Base-by-base conservation (phyloP, 768 basidiomycete species). In the Panaeolus papilionaceus region DNA sequence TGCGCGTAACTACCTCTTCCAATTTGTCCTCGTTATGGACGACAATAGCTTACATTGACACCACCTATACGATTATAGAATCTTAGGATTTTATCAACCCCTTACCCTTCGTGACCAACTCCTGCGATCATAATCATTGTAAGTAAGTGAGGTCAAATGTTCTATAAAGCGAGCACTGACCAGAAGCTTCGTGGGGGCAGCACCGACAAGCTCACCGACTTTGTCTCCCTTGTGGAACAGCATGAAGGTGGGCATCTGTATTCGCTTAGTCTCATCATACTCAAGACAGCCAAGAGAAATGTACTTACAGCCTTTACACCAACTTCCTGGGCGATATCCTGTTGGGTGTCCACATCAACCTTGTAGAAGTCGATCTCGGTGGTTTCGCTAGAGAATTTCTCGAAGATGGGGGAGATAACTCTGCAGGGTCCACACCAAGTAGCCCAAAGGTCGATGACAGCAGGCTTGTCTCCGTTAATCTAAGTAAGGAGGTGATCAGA, bases 361-460 rank as follows among this genome's bases (percentile, higher is more conserved):
- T 91, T 92, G 83, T 89, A 91, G 76, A 92, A 90, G 16, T 82
- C 81, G 64, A 91, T 73, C 9, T 76, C 68, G 23, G 76, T 62
- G 65, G 70, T 69, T 10, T 72, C 45, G 0, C 78, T 69, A 3
- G 87, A 81, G 18, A 89, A 73, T 69, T 83, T 80, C 76, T 91
- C 88, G 71, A 92, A 88, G 45, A 89, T 73, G 65, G 91, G 91
- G 20, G 85, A 85, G 78, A 92, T 91, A 44, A 82, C 69, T 66
- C 78, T 82, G 86, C 91, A 92, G 7, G 91, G 90, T 14, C 89
- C 89, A 77, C 88, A 92, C 91, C 92, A 92, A 1, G 86, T 84
- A 47, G 92, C 92, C 89, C 89, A 91, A 79, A 93, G 92, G 78
- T 93, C 90, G 73, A 93, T 81, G 16, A 90, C 74, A 68, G 82